Evolutionary conservation across 495 filamentous ascomycete species (phyloP), one percentile per base, ranked within the genome.

Genomic region (Penicillium ucsense): DNA sequence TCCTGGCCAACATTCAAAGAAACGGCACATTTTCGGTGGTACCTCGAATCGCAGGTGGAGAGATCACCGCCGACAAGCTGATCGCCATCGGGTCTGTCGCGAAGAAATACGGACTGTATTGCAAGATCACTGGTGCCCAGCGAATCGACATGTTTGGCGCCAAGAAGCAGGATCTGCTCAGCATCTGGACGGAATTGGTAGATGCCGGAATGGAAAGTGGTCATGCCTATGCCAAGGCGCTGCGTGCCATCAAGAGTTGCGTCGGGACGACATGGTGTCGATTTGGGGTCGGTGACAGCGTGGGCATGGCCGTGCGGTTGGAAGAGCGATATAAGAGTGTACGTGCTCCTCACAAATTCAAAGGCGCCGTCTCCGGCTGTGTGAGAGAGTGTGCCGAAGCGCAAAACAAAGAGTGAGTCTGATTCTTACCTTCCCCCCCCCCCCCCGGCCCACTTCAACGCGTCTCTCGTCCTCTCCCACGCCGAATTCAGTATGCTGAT

Each of bases 251-350:
- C 54, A 97, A 95, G 78, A 87, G 84, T 54, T 97, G 91, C 56
- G 91, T 97, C 3, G 91, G 91, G 30, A 92, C 86, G 2, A 94
- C 88, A 3, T 97, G 91, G 91, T 97, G 91, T 56, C 75, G 91
- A 5, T 97, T 87, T 53, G 91, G 91, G 49, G 82, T 95, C 48
- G 88, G 88, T 35, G 91, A 97, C 68, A 92, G 86, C 67, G 91
- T 97, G n/a, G 91, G 91, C 28, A 90, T 97, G 86, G 91, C 90
- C 1, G 84, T 96, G 27, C 77, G 89, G 3, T 69, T 97, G 0
- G 91, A 97, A 62, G 86, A 95, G 67, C 80, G 91, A 40, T 97
- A 97, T 67, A 97, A 97, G 76, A 88, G 84, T 60, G 83, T 97
- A 54, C 82, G 91, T 3, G 74, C 76, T 12, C 91, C 91, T 8